Evolutionary conservation across 2,329 filamentous ascomycete genomes (phyloP), one percentile per base, ranked within the genome.

Genomic region (Diplodia seriata): DNA sequence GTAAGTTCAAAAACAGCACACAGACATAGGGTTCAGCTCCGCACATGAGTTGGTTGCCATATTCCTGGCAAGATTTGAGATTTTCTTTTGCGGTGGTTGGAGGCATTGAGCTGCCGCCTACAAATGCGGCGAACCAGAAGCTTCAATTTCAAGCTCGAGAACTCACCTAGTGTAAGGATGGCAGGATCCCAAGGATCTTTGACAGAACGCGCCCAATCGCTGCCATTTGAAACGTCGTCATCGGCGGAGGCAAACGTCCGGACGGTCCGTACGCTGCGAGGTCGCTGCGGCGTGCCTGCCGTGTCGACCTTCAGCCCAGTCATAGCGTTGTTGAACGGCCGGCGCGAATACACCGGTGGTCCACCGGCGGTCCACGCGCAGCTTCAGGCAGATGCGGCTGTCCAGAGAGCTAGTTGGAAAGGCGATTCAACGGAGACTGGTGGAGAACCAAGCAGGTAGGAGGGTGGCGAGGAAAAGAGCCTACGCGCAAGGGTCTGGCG

Each of bases 141-240:
- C 51, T 33, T 29, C n/a, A 43, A 51, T 23, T 23, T 26, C 20
- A 14, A 14, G 29, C 23, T 36, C 40, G 26, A 31, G 26, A 49
- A 76, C 76, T 4, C 76, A 79, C 77, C 77, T 59, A 83, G 73
- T 0, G 82, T 82, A 64, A 84, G 71, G 51, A 84, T 84, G 43
- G 81, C 78, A 64, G 82, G 81, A 63, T 82, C 78, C 82, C 82
- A 84, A 54, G 82, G 78, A 72, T 83, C 82, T 23, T 81, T 76
- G 4, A 83, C 78, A 5, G 73, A 70, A 69, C 74, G 72, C 50
- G 80, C 77, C 82, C 82, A 84, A 43, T 77, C 75, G 59, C 77
- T 74, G 20, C 82, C 82, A 14, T 80, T 77, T 1, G 50, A 51
- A 15, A 54, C 55, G 71, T 80, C 81, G 70, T 82, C 80, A 51